Base-by-base conservation (phyloP, 2,329 filamentous ascomycete species). In the Phaeomoniella chlamydospora region DNA sequence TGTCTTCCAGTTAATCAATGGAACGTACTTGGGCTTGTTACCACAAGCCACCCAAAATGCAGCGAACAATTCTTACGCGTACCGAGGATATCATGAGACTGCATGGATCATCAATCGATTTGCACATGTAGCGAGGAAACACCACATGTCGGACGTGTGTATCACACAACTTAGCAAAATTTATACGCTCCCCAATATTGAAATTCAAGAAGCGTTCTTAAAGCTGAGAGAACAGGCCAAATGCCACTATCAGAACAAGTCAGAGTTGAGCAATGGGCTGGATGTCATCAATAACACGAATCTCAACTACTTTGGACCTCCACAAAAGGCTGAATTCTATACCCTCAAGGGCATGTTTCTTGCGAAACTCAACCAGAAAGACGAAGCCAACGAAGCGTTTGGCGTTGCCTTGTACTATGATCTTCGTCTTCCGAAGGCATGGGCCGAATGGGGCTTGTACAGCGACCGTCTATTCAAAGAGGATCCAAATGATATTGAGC, bases 241-340 rank as follows among this genome's bases (percentile, higher is more conserved):
- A 55, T 98, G 90, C 47, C 90, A 98, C 55, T 99, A 96, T 56
- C 87, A 96, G 61, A 96, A 96, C 50, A 77, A 80, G 0, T 80
- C 83, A 26, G 90, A 98, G 59, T 73, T 99, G 37, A 88, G 78
- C 36, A 94, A 78, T 52, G 90, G 90, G 1, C 57, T 99, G 45
- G 90, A 99, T 52, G 90, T 99, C 2, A 99, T 99, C 56, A 98
- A 98, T 59, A 99, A 98, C 49, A 99, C 90, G 22, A 98, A 99
- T 49, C 74, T 99, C 39, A 94, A 93, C 57, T 98, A 98, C 64
- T 98, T 98, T 57, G 92, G 86, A 42, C 73, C 80, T 3, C 80
- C 87, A 50, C 90, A 98, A 56, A 98, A 98, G 61, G 90, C 90
- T 5, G 90, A 98, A 56, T 98, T 98, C 61, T 98, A 94, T 65